Percentiles rank a stretch among this genome's conserved stretches.
phyloP scores from a whole-genome alignment of 1,284 basidiomycete species.

The Cryptococcus amylolentus region DNA sequence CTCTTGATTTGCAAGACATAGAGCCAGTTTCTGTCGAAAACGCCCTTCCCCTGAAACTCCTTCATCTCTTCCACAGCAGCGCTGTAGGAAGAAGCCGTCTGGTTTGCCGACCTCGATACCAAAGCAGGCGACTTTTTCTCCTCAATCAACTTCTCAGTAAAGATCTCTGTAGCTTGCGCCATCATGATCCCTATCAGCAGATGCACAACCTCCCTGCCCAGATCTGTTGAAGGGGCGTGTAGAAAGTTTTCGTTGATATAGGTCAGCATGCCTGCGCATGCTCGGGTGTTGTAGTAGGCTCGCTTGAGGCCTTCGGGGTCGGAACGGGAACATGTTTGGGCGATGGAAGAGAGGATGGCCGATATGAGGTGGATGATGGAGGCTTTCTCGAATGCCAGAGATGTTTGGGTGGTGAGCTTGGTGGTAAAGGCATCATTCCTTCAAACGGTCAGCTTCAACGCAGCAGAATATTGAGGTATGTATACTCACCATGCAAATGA shows the following conservation, averaged over 20 bases:
- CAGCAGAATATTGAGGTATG: not conserved
- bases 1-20: slow-evolving; percentile 68
- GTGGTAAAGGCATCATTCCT: slow-evolving; percentile 91
- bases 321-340: slow-evolving; percentile 63
- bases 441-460: slow-evolving; percentile 4
- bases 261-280: slow-evolving; percentile 94
- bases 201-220: slow-evolving; percentile 90
- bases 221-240: slow-evolving; percentile 95
- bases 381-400: slow-evolving; percentile 97
- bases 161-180: slow-evolving; percentile 93
- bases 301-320: slow-evolving; percentile 89
- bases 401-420: slow-evolving; percentile 90
- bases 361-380: slow-evolving; percentile 97
- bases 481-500: slow-evolving; percentile 74
- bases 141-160: slow-evolving; percentile 88
- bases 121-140: slow-evolving; percentile 81
- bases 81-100: slow-evolving; percentile 76
- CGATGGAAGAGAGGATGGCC: slow-evolving; percentile 85
- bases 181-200: slow-evolving; percentile 80
- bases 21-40: slow-evolving; percentile 95
- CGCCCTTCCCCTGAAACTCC: slow-evolving; percentile 91
- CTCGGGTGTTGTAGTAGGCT: slow-evolving; percentile 85
- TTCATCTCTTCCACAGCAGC: slow-evolving; percentile 82
- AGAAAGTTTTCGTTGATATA: slow-evolving; percentile 99
- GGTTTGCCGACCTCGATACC: slow-evolving; percentile 79